Conservation (phyloP, 2,329 filamentous ascomycete genomes). For the Myriosclerotinia duriaeana region DNA sequence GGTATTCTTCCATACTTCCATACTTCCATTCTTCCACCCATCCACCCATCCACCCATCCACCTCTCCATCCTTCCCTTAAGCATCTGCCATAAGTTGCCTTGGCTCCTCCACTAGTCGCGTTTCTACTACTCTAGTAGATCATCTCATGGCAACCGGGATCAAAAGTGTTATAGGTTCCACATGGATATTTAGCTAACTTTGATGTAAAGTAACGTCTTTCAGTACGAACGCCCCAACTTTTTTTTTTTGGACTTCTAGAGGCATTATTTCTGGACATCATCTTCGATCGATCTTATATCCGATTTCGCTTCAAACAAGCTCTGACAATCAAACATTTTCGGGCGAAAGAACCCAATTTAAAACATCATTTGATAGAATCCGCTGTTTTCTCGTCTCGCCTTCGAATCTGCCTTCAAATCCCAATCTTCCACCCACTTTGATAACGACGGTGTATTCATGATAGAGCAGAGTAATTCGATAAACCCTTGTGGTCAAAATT, state of each 20-base stretch:
- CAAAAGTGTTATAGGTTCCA: neutral
- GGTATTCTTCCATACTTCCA: conserved; percentile 10
- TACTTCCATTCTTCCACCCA: no score
- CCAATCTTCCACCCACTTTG: neutral
- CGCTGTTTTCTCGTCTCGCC: neutral
- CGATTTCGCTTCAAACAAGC: neutral
- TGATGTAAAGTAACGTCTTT: conserved; percentile 19
- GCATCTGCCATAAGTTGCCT: conserved; percentile 10
- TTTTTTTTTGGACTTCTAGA: conserved; percentile 5
- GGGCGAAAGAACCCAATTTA: neutral
- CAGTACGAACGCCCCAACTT: conserved; percentile 6
- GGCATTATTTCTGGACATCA: neutral
- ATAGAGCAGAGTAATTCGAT: neutral
- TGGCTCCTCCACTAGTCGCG: conserved; percentile 17
- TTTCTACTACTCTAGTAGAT: conserved; percentile 8
- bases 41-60: no score
- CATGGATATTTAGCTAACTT: conserved; percentile 18
- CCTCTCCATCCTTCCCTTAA: no score
- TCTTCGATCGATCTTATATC: neutral
- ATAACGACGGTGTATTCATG: conserved; percentile 5
- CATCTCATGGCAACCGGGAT: conserved; percentile 8
- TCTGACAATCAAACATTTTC: neutral
- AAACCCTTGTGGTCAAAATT: conserved; percentile 12
- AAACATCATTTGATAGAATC: neutral
- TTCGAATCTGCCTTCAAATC: neutral